Evolutionary conservation across 202 grass and related monocot species (phyloP).

Genomic region (Brachypodium distachyon): DNA sequence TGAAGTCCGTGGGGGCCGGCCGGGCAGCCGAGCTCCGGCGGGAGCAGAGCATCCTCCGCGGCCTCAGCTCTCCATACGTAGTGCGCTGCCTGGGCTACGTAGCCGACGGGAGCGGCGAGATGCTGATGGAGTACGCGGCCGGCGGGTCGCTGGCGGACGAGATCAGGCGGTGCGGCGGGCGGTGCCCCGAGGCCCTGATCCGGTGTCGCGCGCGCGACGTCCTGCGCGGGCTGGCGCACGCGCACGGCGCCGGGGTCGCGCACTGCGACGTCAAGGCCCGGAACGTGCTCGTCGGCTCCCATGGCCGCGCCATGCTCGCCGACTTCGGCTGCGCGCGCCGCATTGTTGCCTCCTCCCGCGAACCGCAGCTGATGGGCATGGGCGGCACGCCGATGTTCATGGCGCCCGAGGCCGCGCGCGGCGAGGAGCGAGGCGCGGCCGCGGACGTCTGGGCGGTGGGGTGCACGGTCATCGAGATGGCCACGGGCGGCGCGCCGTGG

Average conservation of each 20-base stretch:
- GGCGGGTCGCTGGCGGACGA: conserved; percentile 63
- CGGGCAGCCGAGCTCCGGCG: conserved; percentile 15
- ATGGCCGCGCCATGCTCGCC: conserved; percentile 45
- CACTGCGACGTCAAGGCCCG: conserved; percentile 62
- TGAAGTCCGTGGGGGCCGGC: conserved; percentile 37
- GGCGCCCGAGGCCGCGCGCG: conserved; percentile 67
- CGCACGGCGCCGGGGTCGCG: conserved; percentile 27
- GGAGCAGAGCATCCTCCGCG: conserved; percentile 40
- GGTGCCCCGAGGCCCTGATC: conserved; percentile 24
- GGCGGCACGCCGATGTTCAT: conserved; percentile 60
- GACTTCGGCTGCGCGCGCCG: conserved; percentile 56
- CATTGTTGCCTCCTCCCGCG: neutral
- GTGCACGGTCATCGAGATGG: conserved; percentile 70
- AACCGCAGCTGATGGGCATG: neutral
- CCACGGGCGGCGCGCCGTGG: conserved; percentile 51
- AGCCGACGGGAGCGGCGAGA: neutral
- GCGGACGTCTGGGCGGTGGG: conserved; percentile 70
- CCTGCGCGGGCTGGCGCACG: conserved; percentile 45
- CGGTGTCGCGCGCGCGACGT: conserved; percentile 33
- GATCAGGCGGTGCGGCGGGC: conserved; percentile 31
- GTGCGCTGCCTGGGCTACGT: conserved; percentile 40
- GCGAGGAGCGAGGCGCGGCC: conserved; percentile 40
- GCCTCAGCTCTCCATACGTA: conserved; percentile 32
- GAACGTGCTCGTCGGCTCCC: conserved; percentile 51
- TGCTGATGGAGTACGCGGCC: conserved; percentile 65